These are phyloP conservation scores for Suillus decipiens DNA, from an alignment of 768 basidiomycete genomes.

Conservation along the genomic window DNA sequence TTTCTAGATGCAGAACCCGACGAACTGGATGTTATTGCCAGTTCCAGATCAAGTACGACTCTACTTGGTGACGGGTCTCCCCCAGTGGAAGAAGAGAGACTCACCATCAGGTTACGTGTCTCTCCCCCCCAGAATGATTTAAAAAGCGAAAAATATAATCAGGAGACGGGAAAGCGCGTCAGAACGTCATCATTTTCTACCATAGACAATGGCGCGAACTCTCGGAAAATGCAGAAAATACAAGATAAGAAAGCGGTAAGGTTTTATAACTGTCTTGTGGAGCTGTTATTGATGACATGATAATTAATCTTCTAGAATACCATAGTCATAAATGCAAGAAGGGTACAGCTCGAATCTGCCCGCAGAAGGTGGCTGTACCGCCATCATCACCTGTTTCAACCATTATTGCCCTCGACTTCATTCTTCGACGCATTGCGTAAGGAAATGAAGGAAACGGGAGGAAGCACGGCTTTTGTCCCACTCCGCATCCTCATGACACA, in stretches of 20 bases:
- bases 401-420: constrained; percentile 45
- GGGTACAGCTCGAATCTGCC: constrained; percentile 41
- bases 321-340: constrained; percentile 37
- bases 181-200: constrained; percentile 14
- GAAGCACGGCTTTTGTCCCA: constrained; percentile 33
- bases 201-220: not conserved
- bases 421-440: constrained; percentile 40
- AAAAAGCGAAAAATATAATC: not conserved
- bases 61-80: constrained; percentile 31
- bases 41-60: constrained; percentile 29
- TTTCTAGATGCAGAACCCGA: constrained; percentile 16
- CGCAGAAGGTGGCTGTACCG: constrained; percentile 47
- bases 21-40: constrained; percentile 31
- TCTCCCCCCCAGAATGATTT: not conserved
- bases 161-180: constrained; percentile 19
- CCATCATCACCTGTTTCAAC: constrained; percentile 46
- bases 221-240: constrained; percentile 34
- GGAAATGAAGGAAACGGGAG: constrained; percentile 32
- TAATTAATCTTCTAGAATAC: constrained; percentile 38
- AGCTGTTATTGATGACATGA: not conserved
- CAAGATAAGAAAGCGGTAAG: constrained; percentile 45
- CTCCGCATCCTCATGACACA: constrained; percentile 45
- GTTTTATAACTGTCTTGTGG: not conserved
- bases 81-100: constrained; percentile 9
- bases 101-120: constrained; percentile 18